Percentiles rank a stretch among this genome's conserved stretches.
These are phyloP conservation scores for Aphanocladium album DNA, from an alignment of 2,329 filamentous ascomycete genomes.

Conservation along the genomic window DNA sequence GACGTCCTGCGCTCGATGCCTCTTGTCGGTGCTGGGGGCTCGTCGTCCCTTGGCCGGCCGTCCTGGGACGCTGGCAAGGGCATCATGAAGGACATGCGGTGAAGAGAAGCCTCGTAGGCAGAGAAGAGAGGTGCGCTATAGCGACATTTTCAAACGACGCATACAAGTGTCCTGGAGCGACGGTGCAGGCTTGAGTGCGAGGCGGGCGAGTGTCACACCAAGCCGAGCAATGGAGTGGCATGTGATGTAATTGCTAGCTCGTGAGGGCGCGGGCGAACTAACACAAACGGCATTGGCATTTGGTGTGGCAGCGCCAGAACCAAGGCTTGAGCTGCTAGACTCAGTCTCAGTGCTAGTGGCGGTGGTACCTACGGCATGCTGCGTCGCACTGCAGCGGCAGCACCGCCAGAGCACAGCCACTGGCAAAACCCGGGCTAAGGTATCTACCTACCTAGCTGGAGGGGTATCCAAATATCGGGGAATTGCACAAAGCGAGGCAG, in stretches of 20 bases:
- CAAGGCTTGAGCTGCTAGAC: too few species aligned
- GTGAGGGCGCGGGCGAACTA: not conserved
- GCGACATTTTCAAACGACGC: slow-evolving; percentile 6
- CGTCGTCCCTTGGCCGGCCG: slow-evolving; percentile 23
- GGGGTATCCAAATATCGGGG: not conserved
- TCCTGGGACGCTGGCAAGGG: slow-evolving; percentile 26
- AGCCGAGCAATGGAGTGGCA: slow-evolving; percentile 13
- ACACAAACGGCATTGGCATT: not conserved
- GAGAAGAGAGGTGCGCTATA: not conserved
- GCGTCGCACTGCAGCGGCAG: not conserved
- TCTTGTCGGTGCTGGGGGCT: slow-evolving; percentile 18
- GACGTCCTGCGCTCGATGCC: slow-evolving; percentile 19
- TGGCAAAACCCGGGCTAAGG: not conserved
- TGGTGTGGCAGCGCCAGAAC: not conserved
- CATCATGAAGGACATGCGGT: slow-evolving; percentile 37
- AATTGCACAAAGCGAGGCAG: not conserved
- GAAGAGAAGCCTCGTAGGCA: slow-evolving; percentile 23
- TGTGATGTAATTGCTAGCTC: slow-evolving; percentile 20
- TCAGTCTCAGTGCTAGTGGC: too few species aligned
- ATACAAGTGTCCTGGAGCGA: not conserved
- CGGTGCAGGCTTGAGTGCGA: not conserved
- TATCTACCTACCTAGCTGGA: not conserved
- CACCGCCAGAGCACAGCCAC: not conserved
- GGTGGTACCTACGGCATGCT: too few species aligned
- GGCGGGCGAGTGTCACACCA: slow-evolving; percentile 2